These are phyloP conservation scores for Dactylonectria macrodidyma DNA, from an alignment of 2,329 filamentous ascomycete genomes.

Conservation along the genomic window DNA sequence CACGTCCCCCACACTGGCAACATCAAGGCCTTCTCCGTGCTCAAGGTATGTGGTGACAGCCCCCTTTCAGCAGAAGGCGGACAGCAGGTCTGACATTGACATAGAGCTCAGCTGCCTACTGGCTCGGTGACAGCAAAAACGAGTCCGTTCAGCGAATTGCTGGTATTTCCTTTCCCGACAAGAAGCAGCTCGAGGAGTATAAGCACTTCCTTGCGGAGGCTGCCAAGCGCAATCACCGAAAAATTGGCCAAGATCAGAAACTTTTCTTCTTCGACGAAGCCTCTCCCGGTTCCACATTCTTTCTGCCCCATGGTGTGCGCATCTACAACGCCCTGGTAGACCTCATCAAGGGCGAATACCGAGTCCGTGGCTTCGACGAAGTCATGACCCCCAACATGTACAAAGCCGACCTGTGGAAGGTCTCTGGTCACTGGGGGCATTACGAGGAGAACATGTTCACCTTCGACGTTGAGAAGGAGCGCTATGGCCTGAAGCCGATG, in stretches of 20 bases:
- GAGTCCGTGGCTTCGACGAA: slow-evolving; percentile 93
- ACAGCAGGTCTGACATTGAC: slow-evolving; percentile 60
- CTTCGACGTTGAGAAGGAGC: slow-evolving; percentile 83
- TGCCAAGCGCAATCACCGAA: slow-evolving; percentile 96
- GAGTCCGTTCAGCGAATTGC: slow-evolving; percentile 97
- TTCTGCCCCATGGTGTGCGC: slow-evolving; percentile 90
- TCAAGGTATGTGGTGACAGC: slow-evolving; percentile 71
- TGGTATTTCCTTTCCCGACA: slow-evolving; percentile 94
- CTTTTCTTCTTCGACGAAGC: slow-evolving; percentile 97
- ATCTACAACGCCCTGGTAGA: slow-evolving; percentile 92
- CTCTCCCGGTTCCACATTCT: slow-evolving; percentile 95
- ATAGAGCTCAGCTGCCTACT: slow-evolving; percentile 82
- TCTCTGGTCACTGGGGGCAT: slow-evolving; percentile 89
- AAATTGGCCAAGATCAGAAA: slow-evolving; percentile 95
- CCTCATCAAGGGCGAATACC: slow-evolving; percentile 90
- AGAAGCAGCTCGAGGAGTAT: slow-evolving; percentile 94
- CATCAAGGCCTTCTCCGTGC: slow-evolving; percentile 94
- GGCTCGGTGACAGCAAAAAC: slow-evolving; percentile 93
- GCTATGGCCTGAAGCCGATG: slow-evolving; percentile 90
- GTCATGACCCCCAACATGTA: slow-evolving; percentile 97
- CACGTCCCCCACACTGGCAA: slow-evolving; percentile 93
- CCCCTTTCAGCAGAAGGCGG: not conserved
- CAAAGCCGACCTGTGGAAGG: slow-evolving; percentile 93
- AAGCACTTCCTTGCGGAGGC: slow-evolving; percentile 97
- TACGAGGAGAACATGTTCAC: slow-evolving; percentile 92